phyloP scores from a whole-genome alignment of 176 grass and related monocot genomes.

The Hordeum vulgare region DNA sequence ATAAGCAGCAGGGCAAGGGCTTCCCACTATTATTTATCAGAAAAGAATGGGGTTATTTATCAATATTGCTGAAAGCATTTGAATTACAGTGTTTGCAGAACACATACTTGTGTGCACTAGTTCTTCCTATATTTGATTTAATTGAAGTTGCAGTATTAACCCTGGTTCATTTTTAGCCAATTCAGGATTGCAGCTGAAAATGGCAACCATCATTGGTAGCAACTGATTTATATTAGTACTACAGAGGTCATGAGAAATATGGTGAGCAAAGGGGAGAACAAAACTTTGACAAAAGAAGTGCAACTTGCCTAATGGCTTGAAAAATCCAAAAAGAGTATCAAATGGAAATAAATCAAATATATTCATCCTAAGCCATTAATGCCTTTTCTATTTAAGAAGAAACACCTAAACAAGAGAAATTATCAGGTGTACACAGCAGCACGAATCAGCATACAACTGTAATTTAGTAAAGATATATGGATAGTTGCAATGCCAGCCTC shows the following conservation, averaged over 20 bases:
- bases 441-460: neutral
- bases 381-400: neutral
- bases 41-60: constrained; percentile 13
- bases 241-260: neutral
- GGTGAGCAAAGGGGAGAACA: neutral
- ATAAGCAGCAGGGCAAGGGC: constrained; percentile 96
- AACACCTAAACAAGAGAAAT: neutral
- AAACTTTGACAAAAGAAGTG: neutral
- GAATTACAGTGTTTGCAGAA: neutral
- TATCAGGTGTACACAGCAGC: neutral
- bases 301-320: neutral
- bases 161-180: neutral
- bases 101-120: neutral
- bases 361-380: neutral
- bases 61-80: constrained; percentile 1
- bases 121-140: constrained; percentile 1
- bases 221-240: constrained; percentile 36
- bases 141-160: neutral
- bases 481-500: neutral
- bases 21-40: constrained; percentile 66
- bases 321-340: constrained; percentile 3
- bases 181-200: neutral
- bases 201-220: neutral
- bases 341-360: neutral
- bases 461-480: neutral